These are phyloP conservation scores for Quercus berberidifolia DNA, from an alignment of 306 rosid genomes.

Conservation along the genomic window DNA sequence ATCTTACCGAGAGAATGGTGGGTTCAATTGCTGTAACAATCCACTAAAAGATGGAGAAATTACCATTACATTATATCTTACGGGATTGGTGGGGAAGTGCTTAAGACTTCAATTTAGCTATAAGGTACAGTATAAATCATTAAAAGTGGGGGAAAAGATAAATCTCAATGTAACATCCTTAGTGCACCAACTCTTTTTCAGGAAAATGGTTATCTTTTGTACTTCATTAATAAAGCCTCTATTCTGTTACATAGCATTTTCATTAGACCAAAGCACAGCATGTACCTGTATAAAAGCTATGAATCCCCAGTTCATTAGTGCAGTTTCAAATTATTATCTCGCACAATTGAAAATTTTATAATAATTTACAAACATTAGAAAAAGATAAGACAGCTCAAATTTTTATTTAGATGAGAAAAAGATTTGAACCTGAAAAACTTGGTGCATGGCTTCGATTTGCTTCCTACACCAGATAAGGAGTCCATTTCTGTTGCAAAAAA, in stretches of 20 bases:
- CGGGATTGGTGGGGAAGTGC: not conserved
- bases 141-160: constrained; percentile 4
- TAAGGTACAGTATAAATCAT: constrained; percentile 9
- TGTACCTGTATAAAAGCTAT: constrained; percentile 64
- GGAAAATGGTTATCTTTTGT: constrained; percentile 27
- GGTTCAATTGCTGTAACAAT: constrained; percentile 22
- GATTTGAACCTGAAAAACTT: constrained; percentile 99
- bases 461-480: constrained; percentile 93
- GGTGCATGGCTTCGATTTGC: constrained; percentile 99
- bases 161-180: constrained; percentile 22
- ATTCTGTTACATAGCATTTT: constrained; percentile 23
- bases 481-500: constrained; percentile 95
- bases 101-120: constrained; percentile 8
- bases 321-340: constrained; percentile 34
- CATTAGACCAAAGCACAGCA: constrained; percentile 35
- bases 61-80: constrained; percentile 13
- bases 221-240: constrained; percentile 28
- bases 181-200: not conserved
- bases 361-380: constrained; percentile 25
- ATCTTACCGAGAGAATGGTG: constrained; percentile 30
- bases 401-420: constrained; percentile 55
- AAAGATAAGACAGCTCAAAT: constrained; percentile 28
- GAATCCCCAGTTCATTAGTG: constrained; percentile 38
- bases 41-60: constrained; percentile 7
- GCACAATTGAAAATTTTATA: constrained; percentile 28